A percentile compares a stretch with the other conserved stretches of the same genome.
These are phyloP conservation scores for Sisymbrium altissimum DNA, from an alignment of 345 rosid genomes.

Conservation along the genomic window DNA sequence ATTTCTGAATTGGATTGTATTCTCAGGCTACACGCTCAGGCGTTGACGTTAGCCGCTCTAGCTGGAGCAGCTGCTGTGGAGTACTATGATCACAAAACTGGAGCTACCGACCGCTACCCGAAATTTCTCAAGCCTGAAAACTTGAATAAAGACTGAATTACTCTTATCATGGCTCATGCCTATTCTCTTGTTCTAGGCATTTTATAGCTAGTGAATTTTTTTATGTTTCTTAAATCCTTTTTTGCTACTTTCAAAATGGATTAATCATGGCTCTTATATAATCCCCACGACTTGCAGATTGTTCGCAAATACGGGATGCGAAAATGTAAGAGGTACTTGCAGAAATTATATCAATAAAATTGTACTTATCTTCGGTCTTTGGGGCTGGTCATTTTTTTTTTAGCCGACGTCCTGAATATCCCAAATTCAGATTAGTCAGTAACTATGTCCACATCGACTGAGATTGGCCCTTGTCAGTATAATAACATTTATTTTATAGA, in stretches of 20 bases:
- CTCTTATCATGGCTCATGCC: neutral
- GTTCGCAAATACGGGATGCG: conserved; percentile 3
- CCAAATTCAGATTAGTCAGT: neutral
- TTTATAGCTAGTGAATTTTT: neutral
- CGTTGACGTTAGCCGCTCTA: conserved; percentile 78
- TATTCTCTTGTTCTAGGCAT: conserved; percentile 7
- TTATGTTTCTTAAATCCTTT: neutral
- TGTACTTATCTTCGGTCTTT: neutral
- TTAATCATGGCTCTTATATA: neutral
- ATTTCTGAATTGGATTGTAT: conserved; percentile 1
- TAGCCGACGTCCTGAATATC: neutral
- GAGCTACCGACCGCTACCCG: conserved; percentile 52
- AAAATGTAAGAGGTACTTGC: conserved; percentile 4
- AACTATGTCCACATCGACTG: neutral
- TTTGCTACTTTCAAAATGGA: neutral
- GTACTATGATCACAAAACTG: conserved; percentile 68
- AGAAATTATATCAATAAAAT: neutral
- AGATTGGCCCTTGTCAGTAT: neutral
- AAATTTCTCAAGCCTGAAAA: conserved; percentile 46
- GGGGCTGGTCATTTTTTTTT: neutral
- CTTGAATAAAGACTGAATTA: conserved; percentile 42
- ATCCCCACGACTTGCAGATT: conserved; percentile 1
- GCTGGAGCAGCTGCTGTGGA: conserved; percentile 91
- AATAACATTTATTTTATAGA: neutral
- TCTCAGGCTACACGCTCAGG: conserved; percentile 90